phyloP scores from a whole-genome alignment of 2,329 filamentous ascomycete species.

The Nemania sp. region DNA sequence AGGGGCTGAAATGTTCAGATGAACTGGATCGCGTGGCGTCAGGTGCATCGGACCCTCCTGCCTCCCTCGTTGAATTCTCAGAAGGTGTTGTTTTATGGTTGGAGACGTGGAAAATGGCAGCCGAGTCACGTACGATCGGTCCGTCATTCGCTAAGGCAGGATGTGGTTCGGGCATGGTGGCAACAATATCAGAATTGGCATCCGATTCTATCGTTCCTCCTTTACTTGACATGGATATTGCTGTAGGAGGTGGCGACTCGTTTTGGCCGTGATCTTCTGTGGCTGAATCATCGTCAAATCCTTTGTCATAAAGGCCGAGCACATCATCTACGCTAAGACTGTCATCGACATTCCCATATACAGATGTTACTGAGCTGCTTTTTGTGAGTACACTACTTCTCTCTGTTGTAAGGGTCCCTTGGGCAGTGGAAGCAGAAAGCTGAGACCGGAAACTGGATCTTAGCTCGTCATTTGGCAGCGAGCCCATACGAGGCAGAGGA shows the following conservation, averaged over 20 bases:
- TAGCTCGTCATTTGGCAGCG: conserved; percentile 56
- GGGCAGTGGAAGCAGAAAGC: conserved; percentile 57
- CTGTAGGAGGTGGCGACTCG: conserved; percentile 46
- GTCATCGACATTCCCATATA: conserved; percentile 50
- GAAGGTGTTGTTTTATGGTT: conserved; percentile 43
- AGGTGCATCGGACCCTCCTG: conserved; percentile 2
- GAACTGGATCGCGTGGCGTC: neutral
- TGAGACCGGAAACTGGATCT: conserved; percentile 63
- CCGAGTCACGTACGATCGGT: conserved; percentile 45
- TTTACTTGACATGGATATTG: conserved; percentile 45
- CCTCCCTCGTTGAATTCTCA: conserved; percentile 21
- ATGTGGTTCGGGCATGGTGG: neutral
- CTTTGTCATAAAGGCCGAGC: conserved; percentile 71
- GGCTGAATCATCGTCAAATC: conserved; percentile 59
- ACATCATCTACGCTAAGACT: conserved; percentile 69
- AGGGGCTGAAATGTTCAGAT: conserved; percentile 17
- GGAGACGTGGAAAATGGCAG: conserved; percentile 44
- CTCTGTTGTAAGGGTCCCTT: conserved; percentile 72
- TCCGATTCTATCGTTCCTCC: conserved; percentile 47
- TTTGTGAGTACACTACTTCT: conserved; percentile 82
- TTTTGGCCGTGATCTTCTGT: conserved; percentile 47
- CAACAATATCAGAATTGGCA: conserved; percentile 43
- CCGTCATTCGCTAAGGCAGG: neutral
- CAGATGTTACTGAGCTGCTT: conserved; percentile 73
- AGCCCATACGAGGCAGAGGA: conserved; percentile 47